Base-by-base conservation (phyloP, 108 stramenopile species). In the Tribonema minus region DNA sequence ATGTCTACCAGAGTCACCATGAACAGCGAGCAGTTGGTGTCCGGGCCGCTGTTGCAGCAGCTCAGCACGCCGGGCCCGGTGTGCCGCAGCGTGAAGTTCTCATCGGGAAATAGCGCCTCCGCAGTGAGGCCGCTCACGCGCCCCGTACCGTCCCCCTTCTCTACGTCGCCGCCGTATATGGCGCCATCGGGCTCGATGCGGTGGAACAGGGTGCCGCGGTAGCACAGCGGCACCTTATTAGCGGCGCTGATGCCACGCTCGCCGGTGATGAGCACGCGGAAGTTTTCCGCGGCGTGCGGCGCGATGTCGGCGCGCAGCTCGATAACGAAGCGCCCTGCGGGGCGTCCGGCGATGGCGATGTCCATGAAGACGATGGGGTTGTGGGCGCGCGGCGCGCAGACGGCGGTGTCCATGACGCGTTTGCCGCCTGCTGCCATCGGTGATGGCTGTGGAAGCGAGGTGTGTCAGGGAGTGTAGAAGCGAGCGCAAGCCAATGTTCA, bases 1-100 rank as follows among this genome's bases (percentile, higher is more conserved):
- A 93, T 93, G 78, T 89, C 91, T 23, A 92, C 95, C 0, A 94
- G 94, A 61, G 94, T 95, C 68, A 99, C 82, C 74, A 99, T 97
- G 89, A 96, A 97, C 85, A 92, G 89, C 35, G 83, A 87, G 58
- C 88, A 31, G 38, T 84, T 84, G 1, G 86, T 82, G 81, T 87
- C 38, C 9, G 82, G 83, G 0, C 89, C 89, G 36, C 85, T 65
- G 58, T 90, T 90, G 68, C 87, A 87, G 87, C 87, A 88, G 39
- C 79, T 83, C 36, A 90, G 69, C 9, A 89, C 46, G 2, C 84
- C 86, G 7, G 89, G 87, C 5, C 84, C 85, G 32, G 74, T 71
- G 71, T 96, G 95, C 25, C 74, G 63, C 40, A 91, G 87, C 0
- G 71, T 29, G 79, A 87, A 87, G 68, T 86, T 86, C 58, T 90